Conservation (phyloP, 2,329 filamentous ascomycete genomes). For the Diaporthe australafricana region DNA sequence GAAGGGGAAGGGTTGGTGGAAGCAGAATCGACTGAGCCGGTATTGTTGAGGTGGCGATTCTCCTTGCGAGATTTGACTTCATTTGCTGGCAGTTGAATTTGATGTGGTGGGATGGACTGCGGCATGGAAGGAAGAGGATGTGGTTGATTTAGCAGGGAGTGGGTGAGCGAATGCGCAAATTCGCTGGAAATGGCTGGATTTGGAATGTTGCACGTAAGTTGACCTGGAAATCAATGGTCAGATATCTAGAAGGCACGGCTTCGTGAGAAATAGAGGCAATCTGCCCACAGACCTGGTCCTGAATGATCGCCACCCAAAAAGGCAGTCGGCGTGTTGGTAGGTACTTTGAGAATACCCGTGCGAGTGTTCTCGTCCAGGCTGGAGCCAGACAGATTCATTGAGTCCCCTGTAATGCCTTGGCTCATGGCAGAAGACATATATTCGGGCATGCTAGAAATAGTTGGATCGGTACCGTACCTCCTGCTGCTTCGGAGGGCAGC, state of each 20-base stretch:
- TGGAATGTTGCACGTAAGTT: constrained; percentile 38
- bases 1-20: constrained; percentile 36
- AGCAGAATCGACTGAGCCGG: constrained; percentile 34
- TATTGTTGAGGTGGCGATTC: constrained; percentile 46
- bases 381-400: constrained; percentile 45
- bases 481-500: constrained; percentile 23
- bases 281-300: constrained; percentile 31
- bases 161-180: constrained; percentile 56
- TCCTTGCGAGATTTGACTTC: constrained; percentile 60
- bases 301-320: constrained; percentile 1
- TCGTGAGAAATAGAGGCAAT: neutral
- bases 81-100: constrained; percentile 46
- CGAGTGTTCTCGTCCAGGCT: constrained; percentile 49
- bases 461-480: constrained; percentile 52
- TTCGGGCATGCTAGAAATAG: constrained; percentile 59
- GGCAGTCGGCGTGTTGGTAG: constrained; percentile 56
- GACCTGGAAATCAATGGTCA: constrained; percentile 17
- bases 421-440: constrained; percentile 44
- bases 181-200: constrained; percentile 48
- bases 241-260: neutral
- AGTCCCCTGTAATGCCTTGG: constrained; percentile 37
- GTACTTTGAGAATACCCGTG: constrained; percentile 49
- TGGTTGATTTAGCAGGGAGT: constrained; percentile 62
- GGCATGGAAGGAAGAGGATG: constrained; percentile 47
- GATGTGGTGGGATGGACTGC: constrained; percentile 43